Base-by-base conservation (phyloP, 495 filamentous ascomycete genomes). In the Daldinia decipiens region DNA sequence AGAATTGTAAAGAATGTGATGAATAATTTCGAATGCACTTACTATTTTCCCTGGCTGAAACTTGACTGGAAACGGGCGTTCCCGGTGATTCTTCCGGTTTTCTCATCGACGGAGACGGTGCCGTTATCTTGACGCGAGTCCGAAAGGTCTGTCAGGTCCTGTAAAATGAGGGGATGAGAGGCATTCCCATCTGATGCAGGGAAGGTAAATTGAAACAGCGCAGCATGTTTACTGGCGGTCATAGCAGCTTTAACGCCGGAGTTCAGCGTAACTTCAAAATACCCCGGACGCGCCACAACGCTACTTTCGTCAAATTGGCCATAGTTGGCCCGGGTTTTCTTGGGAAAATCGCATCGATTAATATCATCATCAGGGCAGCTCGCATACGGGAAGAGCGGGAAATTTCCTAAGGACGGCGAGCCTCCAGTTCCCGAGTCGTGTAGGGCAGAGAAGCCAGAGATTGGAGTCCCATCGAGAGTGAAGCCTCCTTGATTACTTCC, bases 401-500 rank as follows among this genome's bases (percentile, higher is more conserved):
- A 93, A 78, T 92, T 92, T 34, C 92, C 92, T 51, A 94, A 77
- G 24, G 87, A 90, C 8, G 90, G 86, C 2, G 82, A 81, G 0
- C 90, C 90, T 17, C 91, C 91, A 24, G 90, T 92, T 0, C 91
- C 91, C 43, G 86, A 89, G 74, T 93, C 91, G 78, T 93, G 91
- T 82, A 90, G 85, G 36, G 70, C 78, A 58, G 81, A 90, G 78
- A 93, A 93, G 0, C 91, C 92, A 1, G 85, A 87, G 54, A 93
- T 86, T 4, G 79, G 77, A 2, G 78, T 76, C 2, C 84, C 85
- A 65, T 93, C 91, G 19, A 86, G 83, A 3, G 91, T 87, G 73
- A 93, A 94, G 3, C 92, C 92, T 12, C 89, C 91, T 74, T 92
- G 89, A 47, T 91, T 91, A 65, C 79, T 82, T 59, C 87, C 85